Base-by-base conservation (phyloP, 169 alveolate genomes). In the Plasmodium malariae region DNA sequence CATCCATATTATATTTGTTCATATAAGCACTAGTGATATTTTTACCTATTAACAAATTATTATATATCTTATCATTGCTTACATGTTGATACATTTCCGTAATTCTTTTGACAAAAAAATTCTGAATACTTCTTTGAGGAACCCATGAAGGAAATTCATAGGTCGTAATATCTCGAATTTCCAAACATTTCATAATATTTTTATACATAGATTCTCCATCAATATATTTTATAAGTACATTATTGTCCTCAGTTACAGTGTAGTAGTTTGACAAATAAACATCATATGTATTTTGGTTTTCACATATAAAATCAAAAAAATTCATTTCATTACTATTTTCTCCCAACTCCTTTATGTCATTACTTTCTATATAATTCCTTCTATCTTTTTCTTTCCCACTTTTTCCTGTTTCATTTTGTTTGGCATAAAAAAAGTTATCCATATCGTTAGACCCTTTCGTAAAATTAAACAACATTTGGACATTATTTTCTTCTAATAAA, bases 121-220 rank as follows among this genome's bases (percentile, higher is more conserved):
- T 85, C 1, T 69, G 48, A 69, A 85, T 55, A 43, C 92, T 85
- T 72, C 92, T 85, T 34, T 73, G 36, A 55, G 92, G 92, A 17
- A 85, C 69, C 92, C 92, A 85, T 4, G 92, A 85, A 4, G 92
- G 92, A n/a, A 85, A 85, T 28, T 65, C 60, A 65, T 63, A 80
- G 21, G 21, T 43, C 5, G 9, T 28, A 14, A 85, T 55, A 70
- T 67, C 86, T 6, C 69, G 54, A 2, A 85, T 85, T 36, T 85
- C 87, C 69, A 85, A 55, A 14, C 92, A 85, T 57, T 85, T 69
- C 86, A 85, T 40, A 19, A 85, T 85, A 48, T 85, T 85, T 85
- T 70, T 85, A 85, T 55, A 85, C 92, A 85, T 85, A 7, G 62
- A 5, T 3, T 55, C 87, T 14, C 87, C 87, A 60, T 85, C 67